These are phyloP conservation scores for Apiospora arundinis DNA, from an alignment of 2,329 filamentous ascomycete genomes.

Conservation along the genomic window DNA sequence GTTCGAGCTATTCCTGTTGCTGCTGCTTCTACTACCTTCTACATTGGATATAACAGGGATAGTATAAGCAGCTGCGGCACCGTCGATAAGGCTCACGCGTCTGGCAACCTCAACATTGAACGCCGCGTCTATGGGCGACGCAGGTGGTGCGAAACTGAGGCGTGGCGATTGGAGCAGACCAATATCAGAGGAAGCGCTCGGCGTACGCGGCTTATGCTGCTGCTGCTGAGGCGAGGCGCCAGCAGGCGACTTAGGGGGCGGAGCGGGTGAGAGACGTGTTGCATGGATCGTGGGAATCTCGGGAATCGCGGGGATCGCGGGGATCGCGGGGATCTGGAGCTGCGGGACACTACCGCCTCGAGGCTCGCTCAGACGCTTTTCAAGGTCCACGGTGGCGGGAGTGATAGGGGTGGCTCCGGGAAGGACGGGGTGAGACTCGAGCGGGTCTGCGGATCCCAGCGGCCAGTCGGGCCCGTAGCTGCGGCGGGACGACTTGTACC, in stretches of 20 bases:
- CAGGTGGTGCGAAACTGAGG: conserved; percentile 29
- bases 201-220: conserved; percentile 21
- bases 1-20: neutral
- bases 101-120: conserved; percentile 28
- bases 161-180: conserved; percentile 32
- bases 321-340: conserved; percentile 22
- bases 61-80: neutral
- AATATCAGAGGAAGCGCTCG: neutral
- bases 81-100: conserved; percentile 23
- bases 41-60: neutral
- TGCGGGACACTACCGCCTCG: neutral
- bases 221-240: conserved; percentile 17
- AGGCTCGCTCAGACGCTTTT: conserved; percentile 20
- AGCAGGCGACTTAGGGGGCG: conserved; percentile 20
- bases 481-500: conserved; percentile 29
- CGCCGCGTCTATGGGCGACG: conserved; percentile 35
- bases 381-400: neutral
- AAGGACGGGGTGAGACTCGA: conserved; percentile 33
- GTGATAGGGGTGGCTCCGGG: conserved; percentile 18
- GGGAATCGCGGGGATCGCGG: conserved; percentile 17
- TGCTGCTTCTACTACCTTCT: neutral
- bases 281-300: conserved; percentile 21
- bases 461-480: conserved; percentile 37
- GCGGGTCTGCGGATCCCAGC: conserved; percentile 33
- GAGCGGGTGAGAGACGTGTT: conserved; percentile 23